phyloP scores from a whole-genome alignment of 805 yeast genomes.

The Candida glaebosa region DNA sequence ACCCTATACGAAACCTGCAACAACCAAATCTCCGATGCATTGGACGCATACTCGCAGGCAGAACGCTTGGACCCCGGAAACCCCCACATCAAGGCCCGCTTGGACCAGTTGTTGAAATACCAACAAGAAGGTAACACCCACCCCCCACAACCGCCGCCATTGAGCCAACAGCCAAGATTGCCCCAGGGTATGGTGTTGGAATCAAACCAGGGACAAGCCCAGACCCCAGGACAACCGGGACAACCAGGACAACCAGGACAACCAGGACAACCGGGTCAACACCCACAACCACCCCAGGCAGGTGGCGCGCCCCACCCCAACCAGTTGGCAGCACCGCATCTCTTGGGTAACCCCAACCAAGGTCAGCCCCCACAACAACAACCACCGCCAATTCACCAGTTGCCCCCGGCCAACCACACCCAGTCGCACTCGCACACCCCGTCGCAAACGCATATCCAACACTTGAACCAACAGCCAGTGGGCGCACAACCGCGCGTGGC shows the following conservation, averaged over 20 bases:
- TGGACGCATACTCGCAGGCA: conserved; percentile 96
- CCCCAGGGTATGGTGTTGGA: conserved; percentile 66
- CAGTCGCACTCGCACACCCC: conserved; percentile 5
- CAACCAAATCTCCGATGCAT: conserved; percentile 90
- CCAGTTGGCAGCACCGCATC: background rate
- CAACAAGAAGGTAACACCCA: conserved; percentile 66
- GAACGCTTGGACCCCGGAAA: conserved; percentile 92
- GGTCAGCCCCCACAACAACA: conserved; percentile 6
- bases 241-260: conserved; percentile 4
- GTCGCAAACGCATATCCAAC: conserved; percentile 6
- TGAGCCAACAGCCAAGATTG: conserved; percentile 56
- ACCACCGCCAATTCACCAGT: conserved; percentile 14
- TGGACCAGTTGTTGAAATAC: conserved; percentile 76
- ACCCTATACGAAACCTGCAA: conserved; percentile 96
- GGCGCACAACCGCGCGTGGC: conserved; percentile 6
- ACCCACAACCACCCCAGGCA: conserved; percentile 9
- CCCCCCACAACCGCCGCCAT: conserved; percentile 67
- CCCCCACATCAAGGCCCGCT: conserved; percentile 89
- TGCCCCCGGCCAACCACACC: conserved; percentile 11
- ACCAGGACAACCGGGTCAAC: conserved; percentile 9
- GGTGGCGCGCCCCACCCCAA: conserved; percentile 7
- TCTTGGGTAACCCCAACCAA: conserved; percentile 2
- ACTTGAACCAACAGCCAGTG: conserved; percentile 2
- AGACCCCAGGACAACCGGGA: conserved; percentile 6
- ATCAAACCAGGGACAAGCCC: conserved; percentile 28